phyloP scores from a whole-genome alignment of 2,329 filamentous ascomycete species.

The Fusarium sterilihyphosum region DNA sequence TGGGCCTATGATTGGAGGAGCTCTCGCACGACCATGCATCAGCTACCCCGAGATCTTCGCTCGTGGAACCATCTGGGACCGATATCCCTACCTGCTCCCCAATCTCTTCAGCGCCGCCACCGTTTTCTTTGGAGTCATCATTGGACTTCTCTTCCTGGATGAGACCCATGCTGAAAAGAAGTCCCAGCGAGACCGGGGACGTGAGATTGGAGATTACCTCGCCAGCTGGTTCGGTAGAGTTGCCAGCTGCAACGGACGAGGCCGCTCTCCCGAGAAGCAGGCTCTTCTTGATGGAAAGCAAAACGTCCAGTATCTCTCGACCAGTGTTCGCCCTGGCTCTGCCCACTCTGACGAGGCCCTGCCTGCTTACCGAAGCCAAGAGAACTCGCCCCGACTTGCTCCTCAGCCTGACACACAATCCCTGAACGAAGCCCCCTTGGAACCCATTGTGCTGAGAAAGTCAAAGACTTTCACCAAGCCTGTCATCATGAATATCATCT shows the following conservation, averaged over 20 bases:
- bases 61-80: constrained; percentile 80
- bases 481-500: constrained; percentile 86
- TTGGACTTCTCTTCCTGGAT: constrained; percentile 88
- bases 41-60: constrained; percentile 81
- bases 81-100: constrained; percentile 88
- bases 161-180: constrained; percentile 92
- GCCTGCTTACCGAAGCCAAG: constrained; percentile 74
- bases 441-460: constrained; percentile 30
- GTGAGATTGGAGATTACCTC: constrained; percentile 80
- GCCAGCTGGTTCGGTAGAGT: constrained; percentile 53
- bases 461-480: constrained; percentile 80
- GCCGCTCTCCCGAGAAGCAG: constrained; percentile 64
- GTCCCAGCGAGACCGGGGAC: constrained; percentile 76
- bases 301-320: constrained; percentile 67
- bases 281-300: constrained; percentile 71
- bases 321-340: constrained; percentile 8
- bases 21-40: constrained; percentile 85
- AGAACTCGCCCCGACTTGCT: constrained; percentile 61
- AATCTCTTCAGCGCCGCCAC: constrained; percentile 90
- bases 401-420: constrained; percentile 43
- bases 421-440: constrained; percentile 18
- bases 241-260: constrained; percentile 47
- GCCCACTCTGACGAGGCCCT: constrained; percentile 59
- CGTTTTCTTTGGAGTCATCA: constrained; percentile 77
- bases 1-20: constrained; percentile 90